Evolutionary conservation across 2,329 filamentous ascomycete genomes (phyloP).

Genomic region (Nannizzia gypsea): DNA sequence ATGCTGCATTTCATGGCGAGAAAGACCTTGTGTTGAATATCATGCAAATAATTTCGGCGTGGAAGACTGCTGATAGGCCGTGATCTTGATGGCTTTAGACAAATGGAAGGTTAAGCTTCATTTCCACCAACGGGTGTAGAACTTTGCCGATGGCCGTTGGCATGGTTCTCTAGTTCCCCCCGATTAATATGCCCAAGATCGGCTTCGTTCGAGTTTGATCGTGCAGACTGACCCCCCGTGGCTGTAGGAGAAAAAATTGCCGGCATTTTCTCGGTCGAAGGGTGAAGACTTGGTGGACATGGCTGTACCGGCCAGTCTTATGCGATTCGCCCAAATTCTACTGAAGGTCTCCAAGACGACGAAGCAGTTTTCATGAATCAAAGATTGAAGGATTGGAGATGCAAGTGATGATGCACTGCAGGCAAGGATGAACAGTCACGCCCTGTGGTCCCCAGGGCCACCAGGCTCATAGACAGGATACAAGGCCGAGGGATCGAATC

Average conservation of each 20-base stretch:
- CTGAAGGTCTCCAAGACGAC: background rate
- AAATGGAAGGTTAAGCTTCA: background rate
- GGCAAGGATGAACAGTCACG: background rate
- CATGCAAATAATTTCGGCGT: background rate
- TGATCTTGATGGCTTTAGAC: background rate
- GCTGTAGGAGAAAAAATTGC: background rate
- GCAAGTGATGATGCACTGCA: background rate
- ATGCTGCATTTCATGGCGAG: background rate
- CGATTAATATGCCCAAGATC: background rate
- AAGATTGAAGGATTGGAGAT: background rate
- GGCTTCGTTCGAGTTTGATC: background rate
- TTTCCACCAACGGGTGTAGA: conserved; percentile 1
- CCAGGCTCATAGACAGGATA: background rate
- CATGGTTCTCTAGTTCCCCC: background rate
- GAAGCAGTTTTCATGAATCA: background rate
- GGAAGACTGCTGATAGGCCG: background rate
- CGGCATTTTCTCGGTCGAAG: background rate
- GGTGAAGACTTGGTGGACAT: background rate
- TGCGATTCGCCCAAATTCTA: background rate
- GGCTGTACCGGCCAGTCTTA: background rate
- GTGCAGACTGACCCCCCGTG: background rate
- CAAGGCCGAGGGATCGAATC: background rate
- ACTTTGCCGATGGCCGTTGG: background rate
- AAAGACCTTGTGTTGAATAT: background rate
- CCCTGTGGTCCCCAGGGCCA: background rate